These are phyloP conservation scores for Aspergillus arachidicola DNA, from an alignment of 2,329 filamentous ascomycete genomes.

Conservation along the genomic window DNA sequence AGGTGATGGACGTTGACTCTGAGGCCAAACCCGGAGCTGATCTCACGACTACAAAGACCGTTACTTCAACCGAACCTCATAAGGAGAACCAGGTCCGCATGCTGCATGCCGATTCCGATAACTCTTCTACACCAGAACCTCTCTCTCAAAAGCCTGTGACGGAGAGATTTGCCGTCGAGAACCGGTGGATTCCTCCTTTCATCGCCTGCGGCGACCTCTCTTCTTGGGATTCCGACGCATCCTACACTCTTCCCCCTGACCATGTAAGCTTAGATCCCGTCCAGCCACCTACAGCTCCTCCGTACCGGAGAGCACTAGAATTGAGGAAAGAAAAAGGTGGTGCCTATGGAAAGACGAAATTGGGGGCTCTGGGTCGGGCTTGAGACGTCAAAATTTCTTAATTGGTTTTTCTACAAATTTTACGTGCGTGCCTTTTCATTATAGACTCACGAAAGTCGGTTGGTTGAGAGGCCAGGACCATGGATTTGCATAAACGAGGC, in stretches of 20 bases:
- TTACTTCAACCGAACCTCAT: slow-evolving; percentile 13
- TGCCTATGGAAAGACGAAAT: slow-evolving; percentile 72
- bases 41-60: slow-evolving; percentile 5
- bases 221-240: slow-evolving; percentile 92
- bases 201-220: slow-evolving; percentile 96
- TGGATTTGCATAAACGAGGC: neutral
- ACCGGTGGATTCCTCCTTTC: slow-evolving; percentile 89
- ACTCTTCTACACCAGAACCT: slow-evolving; percentile 29
- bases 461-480: neutral
- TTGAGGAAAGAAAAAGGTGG: slow-evolving; percentile 75
- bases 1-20: slow-evolving; percentile 46
- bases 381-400: slow-evolving; percentile 17
- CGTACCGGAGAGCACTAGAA: slow-evolving; percentile 89
- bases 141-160: slow-evolving; percentile 23
- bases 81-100: slow-evolving; percentile 27
- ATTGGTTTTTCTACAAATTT: slow-evolving; percentile 6
- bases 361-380: slow-evolving; percentile 28
- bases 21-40: slow-evolving; percentile 29
- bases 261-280: slow-evolving; percentile 87
- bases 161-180: slow-evolving; percentile 44
- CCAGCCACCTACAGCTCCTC: slow-evolving; percentile 92
- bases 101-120: slow-evolving; percentile 49
- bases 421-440: neutral
- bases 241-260: slow-evolving; percentile 84
- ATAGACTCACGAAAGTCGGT: neutral